A percentile compares a stretch with the other conserved stretches of the same genome.
Evolutionary conservation across 2,329 filamentous ascomycete species (phyloP).

Genomic region (Berkeleyomyces rouxiae): DNA sequence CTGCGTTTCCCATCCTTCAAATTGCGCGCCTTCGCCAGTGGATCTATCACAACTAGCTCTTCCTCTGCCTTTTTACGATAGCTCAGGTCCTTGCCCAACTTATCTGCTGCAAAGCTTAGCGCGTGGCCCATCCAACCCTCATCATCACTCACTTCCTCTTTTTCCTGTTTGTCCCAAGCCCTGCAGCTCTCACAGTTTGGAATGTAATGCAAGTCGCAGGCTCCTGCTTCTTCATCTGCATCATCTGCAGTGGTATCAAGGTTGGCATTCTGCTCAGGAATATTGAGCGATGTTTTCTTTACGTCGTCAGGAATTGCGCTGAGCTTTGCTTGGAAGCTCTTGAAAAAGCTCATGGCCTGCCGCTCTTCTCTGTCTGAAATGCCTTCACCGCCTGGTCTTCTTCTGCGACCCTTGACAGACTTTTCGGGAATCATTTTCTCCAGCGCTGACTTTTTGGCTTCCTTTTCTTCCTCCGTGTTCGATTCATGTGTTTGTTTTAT

Average conservation of each 20-base stretch:
- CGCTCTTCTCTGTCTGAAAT: slow-evolving; percentile 25
- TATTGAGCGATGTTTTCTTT: background rate
- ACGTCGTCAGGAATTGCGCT: background rate
- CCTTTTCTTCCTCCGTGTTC: slow-evolving; percentile 28
- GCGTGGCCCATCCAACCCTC: slow-evolving; percentile 74
- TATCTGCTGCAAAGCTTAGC: slow-evolving; percentile 75
- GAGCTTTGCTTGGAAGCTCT: slow-evolving; percentile 9
- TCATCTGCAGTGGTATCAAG: slow-evolving; percentile 4
- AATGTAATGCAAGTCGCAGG: slow-evolving; percentile 93
- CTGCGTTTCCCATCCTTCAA: slow-evolving; percentile 48
- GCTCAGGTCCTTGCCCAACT: slow-evolving; percentile 74
- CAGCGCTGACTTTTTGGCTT: slow-evolving; percentile 49
- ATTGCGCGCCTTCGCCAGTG: slow-evolving; percentile 61
- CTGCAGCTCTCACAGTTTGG: slow-evolving; percentile 85
- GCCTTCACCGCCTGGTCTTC: slow-evolving; percentile 40
- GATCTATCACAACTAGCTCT: slow-evolving; percentile 84
- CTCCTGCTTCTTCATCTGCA: slow-evolving; percentile 51
- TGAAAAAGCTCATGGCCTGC: slow-evolving; percentile 17
- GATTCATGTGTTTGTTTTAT: slow-evolving; percentile 46
- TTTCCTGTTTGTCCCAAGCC: slow-evolving; percentile 56
- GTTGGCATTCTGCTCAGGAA: background rate
- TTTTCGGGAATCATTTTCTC: slow-evolving; percentile 60
- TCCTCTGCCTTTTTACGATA: slow-evolving; percentile 87
- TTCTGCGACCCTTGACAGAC: slow-evolving; percentile 48
- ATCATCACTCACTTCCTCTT: slow-evolving; percentile 28